These are phyloP conservation scores for Fusarium papillatum DNA, from an alignment of 2,329 filamentous ascomycete genomes.

Conservation along the genomic window DNA sequence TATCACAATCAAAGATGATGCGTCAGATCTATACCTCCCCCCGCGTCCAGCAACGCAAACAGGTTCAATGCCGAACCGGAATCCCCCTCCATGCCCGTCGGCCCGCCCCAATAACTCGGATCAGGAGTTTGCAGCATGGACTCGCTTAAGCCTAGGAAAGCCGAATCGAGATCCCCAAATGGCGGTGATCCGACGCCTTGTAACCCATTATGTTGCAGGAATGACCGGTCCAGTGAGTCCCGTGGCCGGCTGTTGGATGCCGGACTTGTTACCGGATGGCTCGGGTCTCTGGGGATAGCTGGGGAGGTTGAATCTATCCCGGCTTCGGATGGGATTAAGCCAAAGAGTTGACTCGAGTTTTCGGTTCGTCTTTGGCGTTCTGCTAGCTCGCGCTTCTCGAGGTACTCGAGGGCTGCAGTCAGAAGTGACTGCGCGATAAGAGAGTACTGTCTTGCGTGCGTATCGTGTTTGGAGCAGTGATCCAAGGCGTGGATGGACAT, in stretches of 20 bases:
- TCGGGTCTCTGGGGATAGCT: conserved; percentile 13
- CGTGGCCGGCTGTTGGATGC: conserved; percentile 24
- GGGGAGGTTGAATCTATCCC: conserved; percentile 25
- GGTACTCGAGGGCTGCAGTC: conserved; percentile 58
- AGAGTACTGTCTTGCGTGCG: conserved; percentile 66
- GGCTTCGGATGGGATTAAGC: conserved; percentile 55
- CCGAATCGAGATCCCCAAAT: conserved; percentile 52
- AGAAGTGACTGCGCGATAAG: conserved; percentile 66
- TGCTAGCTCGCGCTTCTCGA: conserved; percentile 61
- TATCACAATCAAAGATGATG: conserved; percentile 48
- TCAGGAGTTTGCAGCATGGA: conserved; percentile 57
- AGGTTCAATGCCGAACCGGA: conserved; percentile 61
- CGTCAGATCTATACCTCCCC: conserved; percentile 66
- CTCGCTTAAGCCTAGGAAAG: conserved; percentile 54
- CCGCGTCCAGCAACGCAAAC: conserved; percentile 64
- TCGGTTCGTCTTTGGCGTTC: conserved; percentile 63
- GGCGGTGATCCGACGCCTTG: conserved; percentile 47
- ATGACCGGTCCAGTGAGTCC: conserved; percentile 44
- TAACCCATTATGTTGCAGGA: conserved; percentile 44
- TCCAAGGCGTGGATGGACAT: conserved; percentile 63
- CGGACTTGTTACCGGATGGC: conserved; percentile 28
- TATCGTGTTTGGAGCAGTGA: conserved; percentile 62
- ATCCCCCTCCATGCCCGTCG: conserved; percentile 56
- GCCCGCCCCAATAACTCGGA: conserved; percentile 53
- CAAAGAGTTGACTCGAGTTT: conserved; percentile 65